phyloP scores from a whole-genome alignment of 148 eudicot genomes.

The Drosera capensis region DNA sequence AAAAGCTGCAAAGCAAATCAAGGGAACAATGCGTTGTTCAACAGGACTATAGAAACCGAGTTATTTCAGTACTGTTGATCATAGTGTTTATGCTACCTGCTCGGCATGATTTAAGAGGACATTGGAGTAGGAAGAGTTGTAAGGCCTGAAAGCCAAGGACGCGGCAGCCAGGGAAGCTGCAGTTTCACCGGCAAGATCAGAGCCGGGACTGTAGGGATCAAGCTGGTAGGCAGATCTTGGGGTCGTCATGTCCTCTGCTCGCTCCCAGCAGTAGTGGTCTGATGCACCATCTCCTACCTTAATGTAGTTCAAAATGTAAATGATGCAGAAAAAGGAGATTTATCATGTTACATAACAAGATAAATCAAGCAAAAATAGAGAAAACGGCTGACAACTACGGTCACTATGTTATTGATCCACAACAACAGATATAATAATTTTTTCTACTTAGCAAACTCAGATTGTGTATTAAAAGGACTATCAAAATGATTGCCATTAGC shows the following conservation, averaged over 20 bases:
- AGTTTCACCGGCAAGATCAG: slow-evolving; percentile 83
- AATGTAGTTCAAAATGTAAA: too few species aligned
- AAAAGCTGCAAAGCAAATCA: slow-evolving; percentile 45
- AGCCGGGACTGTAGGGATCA: slow-evolving; percentile 50
- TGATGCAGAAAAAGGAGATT: too few species aligned
- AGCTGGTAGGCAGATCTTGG: slow-evolving; percentile 52
- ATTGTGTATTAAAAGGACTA: background rate
- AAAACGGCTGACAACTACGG: background rate
- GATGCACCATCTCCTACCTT: slow-evolving; percentile 8
- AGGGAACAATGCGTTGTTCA: background rate
- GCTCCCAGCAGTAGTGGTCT: slow-evolving; percentile 31
- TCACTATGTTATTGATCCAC: background rate
- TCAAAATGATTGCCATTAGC: background rate
- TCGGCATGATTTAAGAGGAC: slow-evolving; percentile 5
- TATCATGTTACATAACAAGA: background rate
- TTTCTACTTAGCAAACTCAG: background rate
- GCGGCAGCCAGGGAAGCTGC: slow-evolving; percentile 91
- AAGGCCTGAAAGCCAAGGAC: slow-evolving; percentile 49
- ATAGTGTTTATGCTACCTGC: slow-evolving; percentile 2
- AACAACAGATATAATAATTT: too few species aligned
- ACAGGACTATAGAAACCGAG: background rate
- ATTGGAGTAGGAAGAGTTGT: slow-evolving; percentile 35
- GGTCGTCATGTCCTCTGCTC: slow-evolving; percentile 80
- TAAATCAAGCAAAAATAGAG: background rate
- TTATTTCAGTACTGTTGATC: background rate